These are phyloP conservation scores for Mycena rebaudengoi DNA, from an alignment of 768 basidiomycete genomes.

Conservation along the genomic window DNA sequence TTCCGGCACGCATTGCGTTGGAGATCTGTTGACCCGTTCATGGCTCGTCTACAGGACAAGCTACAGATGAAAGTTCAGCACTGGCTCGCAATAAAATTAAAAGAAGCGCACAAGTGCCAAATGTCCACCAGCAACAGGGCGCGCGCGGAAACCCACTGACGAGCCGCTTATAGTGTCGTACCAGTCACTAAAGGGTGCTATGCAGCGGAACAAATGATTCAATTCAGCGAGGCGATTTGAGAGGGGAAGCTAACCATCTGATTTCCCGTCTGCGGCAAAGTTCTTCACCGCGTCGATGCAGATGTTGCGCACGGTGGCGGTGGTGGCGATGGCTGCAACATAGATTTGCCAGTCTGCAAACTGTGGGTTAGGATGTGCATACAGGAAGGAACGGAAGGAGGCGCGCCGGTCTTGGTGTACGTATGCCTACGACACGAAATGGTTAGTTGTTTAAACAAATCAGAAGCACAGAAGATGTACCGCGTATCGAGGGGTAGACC, in stretches of 20 bases:
- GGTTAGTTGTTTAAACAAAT: no score
- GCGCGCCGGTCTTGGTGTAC: conserved; percentile 63
- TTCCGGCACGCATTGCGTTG: no score
- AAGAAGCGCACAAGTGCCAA: conserved; percentile 48
- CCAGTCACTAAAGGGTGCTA: conserved; percentile 53
- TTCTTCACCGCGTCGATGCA: conserved; percentile 59
- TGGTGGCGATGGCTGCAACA: conserved; percentile 61
- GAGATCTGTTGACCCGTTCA: no score
- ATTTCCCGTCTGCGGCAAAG: conserved; percentile 57
- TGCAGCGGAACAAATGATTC: neutral
- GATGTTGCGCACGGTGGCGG: conserved; percentile 53
- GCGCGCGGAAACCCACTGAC: conserved; percentile 57
- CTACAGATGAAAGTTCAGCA: no score
- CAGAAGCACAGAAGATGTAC: no score
- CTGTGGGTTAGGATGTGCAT: neutral
- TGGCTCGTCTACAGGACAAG: no score
- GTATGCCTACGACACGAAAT: conserved; percentile 46
- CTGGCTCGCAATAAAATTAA: no score
- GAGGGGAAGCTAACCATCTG: conserved; percentile 30
- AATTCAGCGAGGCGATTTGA: no score
- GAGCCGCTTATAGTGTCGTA: conserved; percentile 62
- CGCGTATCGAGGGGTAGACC: conserved; percentile 8
- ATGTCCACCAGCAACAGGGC: conserved; percentile 68
- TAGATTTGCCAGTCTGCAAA: conserved; percentile 65
- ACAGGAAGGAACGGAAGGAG: neutral